These are phyloP conservation scores for Fusarium torulosum DNA, from an alignment of 2,329 filamentous ascomycete genomes.

Conservation along the genomic window DNA sequence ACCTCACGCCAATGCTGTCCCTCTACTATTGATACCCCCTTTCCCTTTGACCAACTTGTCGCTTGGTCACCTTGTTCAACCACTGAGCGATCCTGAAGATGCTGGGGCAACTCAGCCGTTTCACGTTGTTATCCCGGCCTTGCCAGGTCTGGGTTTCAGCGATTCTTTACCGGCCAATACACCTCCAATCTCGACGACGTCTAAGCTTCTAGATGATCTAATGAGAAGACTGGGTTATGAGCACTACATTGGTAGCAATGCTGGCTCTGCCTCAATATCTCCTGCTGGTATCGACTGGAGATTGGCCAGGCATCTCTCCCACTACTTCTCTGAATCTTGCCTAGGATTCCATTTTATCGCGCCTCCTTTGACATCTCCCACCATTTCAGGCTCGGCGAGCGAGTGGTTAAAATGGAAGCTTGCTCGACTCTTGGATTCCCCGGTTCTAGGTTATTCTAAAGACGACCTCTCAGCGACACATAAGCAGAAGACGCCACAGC, in stretches of 20 bases:
- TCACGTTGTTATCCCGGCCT: slow-evolving; percentile 74
- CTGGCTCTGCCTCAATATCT: slow-evolving; percentile 61
- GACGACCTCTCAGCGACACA: slow-evolving; percentile 63
- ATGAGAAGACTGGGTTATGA: slow-evolving; percentile 72
- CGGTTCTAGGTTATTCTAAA: slow-evolving; percentile 68
- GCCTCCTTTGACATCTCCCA: slow-evolving; percentile 66
- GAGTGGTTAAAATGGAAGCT: slow-evolving; percentile 69
- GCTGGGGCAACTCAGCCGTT: slow-evolving; percentile 64
- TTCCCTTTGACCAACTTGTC: slow-evolving; percentile 75
- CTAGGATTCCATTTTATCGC: slow-evolving; percentile 72
- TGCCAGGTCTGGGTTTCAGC: slow-evolving; percentile 76
- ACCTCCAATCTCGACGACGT: slow-evolving; percentile 65
- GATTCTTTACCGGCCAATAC: slow-evolving; percentile 67
- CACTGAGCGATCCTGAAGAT: slow-evolving; percentile 66
- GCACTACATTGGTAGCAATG: slow-evolving; percentile 68
- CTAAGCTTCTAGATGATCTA: slow-evolving; percentile 66
- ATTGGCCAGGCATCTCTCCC: slow-evolving; percentile 62
- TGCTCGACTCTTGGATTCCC: slow-evolving; percentile 61
- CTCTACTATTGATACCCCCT: slow-evolving; percentile 73
- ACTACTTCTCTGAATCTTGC: slow-evolving; percentile 63
- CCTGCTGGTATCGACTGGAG: slow-evolving; percentile 66
- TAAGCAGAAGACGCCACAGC: slow-evolving; percentile 36
- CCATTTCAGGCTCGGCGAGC: slow-evolving; percentile 56
- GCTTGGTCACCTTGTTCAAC: slow-evolving; percentile 66
- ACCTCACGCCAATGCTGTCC: slow-evolving; percentile 65